Base-by-base conservation (phyloP, 208 protist genomes). In the Trypanosoma vivax region DNA sequence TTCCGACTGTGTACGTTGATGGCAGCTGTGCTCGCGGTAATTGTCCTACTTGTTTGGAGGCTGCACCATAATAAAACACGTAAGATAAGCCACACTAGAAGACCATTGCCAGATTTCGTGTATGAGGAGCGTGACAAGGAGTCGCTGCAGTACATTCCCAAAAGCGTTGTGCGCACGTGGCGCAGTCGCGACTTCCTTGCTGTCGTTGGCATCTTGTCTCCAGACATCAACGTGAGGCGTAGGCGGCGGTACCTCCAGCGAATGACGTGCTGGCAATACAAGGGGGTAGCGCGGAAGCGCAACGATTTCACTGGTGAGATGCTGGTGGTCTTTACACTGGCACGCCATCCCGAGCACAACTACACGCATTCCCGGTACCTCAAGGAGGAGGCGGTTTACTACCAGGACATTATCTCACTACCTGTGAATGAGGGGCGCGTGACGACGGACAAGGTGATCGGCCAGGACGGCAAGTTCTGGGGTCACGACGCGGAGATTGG, bases 131-230 rank as follows among this genome's bases (percentile, higher is more conserved):
- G n/a, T n/a, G n/a, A n/a, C n/a, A n/a, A n/a, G n/a, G 54, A 57
- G 34, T 5, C 51, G 1, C 1, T 57, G n/a, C 3, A 6, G 14
- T 35, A 60, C 41, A 41, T 60, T 4, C 53, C 53, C 3, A 13
- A 13, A 3, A 35, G 27, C 29, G 23, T 37, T 45, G 27, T 50
- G 16, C 7, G 28, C 21, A 18, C 14, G 14, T 51, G 19, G 51
- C 27, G 24, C 1, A 10, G 33, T 10, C 40, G 39, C 5, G 31
- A 53, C 1, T 57, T 61, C 16, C 50, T 80, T 1, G 49, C 56
- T 1, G 73, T 74, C 50, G 50, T 80, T n/a, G 73, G 73, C 14
- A 73, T 80, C 29, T 68, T 64, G 3, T 67, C 73, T 5, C 58
- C 56, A 7, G 73, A 80, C 55, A 58, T 66, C 28, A 38, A 40